A percentile compares a stretch with the other conserved stretches of the same genome.
phyloP scores from a whole-genome alignment of 1,284 basidiomycete species.

The Xerocomus amazonicus region DNA sequence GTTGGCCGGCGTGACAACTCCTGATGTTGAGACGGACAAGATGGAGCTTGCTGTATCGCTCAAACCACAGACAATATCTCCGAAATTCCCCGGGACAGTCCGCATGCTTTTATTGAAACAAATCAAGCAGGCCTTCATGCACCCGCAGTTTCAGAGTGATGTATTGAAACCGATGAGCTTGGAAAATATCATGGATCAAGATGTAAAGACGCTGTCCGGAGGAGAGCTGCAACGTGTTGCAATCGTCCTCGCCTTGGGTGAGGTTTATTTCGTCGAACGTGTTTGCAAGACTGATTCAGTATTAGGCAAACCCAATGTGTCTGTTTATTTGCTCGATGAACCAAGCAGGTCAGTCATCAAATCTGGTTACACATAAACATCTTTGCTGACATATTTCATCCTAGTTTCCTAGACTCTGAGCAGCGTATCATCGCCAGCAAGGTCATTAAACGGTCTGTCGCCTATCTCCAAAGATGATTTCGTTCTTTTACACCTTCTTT shows the following conservation, averaged over 20 bases:
- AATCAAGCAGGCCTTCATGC: conserved; percentile 93
- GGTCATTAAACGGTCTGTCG: conserved; percentile 84
- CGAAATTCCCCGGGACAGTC: conserved; percentile 92
- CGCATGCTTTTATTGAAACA: conserved; percentile 90
- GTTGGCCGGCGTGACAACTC: conserved; percentile 77
- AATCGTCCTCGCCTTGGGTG: conserved; percentile 84
- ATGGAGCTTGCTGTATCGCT: conserved; percentile 81
- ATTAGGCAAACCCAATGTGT: conserved; percentile 72
- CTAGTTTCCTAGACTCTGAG: conserved; percentile 91
- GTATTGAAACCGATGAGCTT: conserved; percentile 95
- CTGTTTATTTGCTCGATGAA: conserved; percentile 87
- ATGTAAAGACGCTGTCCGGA: conserved; percentile 93
- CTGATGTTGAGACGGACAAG: conserved; percentile 81
- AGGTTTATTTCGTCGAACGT: conserved; percentile 12
- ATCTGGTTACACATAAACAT: neutral
- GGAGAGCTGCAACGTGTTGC: conserved; percentile 96
- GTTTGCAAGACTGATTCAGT: conserved; percentile 2
- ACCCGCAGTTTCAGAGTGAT: conserved; percentile 95
- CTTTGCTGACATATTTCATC: conserved; percentile 12
- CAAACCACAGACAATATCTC: conserved; percentile 95
- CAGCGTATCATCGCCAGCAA: conserved; percentile 97
- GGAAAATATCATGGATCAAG: conserved; percentile 92
- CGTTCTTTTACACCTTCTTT: conserved; percentile 3
- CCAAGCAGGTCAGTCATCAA: conserved; percentile 52
- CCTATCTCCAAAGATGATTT: neutral